Evolutionary conservation across 257 asterid genomes (phyloP).

Genomic region (Agastache rugosa): DNA sequence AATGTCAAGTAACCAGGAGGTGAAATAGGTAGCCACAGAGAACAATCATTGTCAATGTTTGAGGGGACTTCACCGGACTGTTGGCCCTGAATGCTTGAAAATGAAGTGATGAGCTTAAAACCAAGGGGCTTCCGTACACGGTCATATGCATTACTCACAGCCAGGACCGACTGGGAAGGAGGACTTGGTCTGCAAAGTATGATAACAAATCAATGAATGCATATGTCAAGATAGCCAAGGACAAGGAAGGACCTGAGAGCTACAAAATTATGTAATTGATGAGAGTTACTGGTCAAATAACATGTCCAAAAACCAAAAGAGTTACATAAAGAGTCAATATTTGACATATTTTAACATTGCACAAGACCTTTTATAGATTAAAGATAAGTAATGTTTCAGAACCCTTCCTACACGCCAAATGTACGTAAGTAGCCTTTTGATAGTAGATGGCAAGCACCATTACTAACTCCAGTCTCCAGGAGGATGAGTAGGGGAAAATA

Average conservation of each 20-base stretch:
- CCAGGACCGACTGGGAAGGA: constrained; percentile 93
- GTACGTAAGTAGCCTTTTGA: constrained; percentile 6
- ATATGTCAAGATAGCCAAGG: constrained; percentile 29
- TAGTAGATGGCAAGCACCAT: constrained; percentile 17
- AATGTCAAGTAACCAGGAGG: constrained; percentile 94
- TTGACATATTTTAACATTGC: constrained; percentile 18
- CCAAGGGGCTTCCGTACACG: constrained; percentile 94
- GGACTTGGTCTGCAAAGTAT: constrained; percentile 83
- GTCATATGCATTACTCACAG: constrained; percentile 86
- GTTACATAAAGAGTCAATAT: not conserved
- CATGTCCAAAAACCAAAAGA: not conserved
- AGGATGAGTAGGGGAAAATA: not conserved
- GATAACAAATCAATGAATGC: constrained; percentile 36
- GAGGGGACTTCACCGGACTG: constrained; percentile 47
- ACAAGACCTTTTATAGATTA: constrained; percentile 11
- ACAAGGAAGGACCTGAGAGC: constrained; percentile 27
- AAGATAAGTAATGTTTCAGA: not conserved
- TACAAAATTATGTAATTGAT: constrained; percentile 22
- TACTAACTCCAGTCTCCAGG: constrained; percentile 14
- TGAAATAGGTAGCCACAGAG: constrained; percentile 93
- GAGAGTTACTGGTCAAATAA: constrained; percentile 22
- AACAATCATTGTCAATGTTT: constrained; percentile 61
- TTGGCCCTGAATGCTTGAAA: constrained; percentile 63
- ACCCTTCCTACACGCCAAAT: not conserved
- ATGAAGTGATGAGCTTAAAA: constrained; percentile 71